These are phyloP conservation scores for Daldinia grandis DNA, from an alignment of 495 filamentous ascomycete species.

Conservation along the genomic window DNA sequence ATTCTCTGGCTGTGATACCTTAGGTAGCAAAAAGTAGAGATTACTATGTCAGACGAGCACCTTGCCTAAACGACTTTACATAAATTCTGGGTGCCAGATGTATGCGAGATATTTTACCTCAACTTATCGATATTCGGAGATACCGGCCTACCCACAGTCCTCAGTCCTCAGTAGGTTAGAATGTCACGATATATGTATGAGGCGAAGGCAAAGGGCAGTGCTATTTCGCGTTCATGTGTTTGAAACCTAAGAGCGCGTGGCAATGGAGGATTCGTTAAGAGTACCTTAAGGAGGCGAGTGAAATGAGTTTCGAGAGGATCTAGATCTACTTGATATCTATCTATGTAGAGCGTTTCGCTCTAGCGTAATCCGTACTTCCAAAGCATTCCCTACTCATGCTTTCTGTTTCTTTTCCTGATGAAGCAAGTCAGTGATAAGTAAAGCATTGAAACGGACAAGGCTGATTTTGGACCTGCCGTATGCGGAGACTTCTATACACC, in stretches of 20 bases:
- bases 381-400: neutral
- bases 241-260: neutral
- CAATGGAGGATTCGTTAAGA: neutral
- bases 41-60: neutral
- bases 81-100: neutral
- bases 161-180: too few relatives aligned
- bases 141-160: neutral
- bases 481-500: neutral
- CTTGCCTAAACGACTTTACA: neutral
- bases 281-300: neutral
- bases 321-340: neutral
- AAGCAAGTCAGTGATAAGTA: conserved; percentile 11
- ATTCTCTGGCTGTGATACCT: neutral
- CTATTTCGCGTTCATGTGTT: neutral
- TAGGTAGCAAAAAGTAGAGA: neutral
- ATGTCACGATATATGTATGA: neutral
- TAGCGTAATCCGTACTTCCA: too few relatives aligned
- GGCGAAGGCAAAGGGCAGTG: neutral
- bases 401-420: neutral
- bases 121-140: neutral
- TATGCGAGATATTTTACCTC: neutral
- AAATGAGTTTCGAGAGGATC: neutral
- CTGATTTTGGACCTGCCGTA: conserved; percentile 29
- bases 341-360: neutral
- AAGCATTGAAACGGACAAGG: conserved; percentile 25